Evolutionary conservation across 495 filamentous ascomycete species (phyloP).

Genomic region (Podospora pseudocomata): DNA sequence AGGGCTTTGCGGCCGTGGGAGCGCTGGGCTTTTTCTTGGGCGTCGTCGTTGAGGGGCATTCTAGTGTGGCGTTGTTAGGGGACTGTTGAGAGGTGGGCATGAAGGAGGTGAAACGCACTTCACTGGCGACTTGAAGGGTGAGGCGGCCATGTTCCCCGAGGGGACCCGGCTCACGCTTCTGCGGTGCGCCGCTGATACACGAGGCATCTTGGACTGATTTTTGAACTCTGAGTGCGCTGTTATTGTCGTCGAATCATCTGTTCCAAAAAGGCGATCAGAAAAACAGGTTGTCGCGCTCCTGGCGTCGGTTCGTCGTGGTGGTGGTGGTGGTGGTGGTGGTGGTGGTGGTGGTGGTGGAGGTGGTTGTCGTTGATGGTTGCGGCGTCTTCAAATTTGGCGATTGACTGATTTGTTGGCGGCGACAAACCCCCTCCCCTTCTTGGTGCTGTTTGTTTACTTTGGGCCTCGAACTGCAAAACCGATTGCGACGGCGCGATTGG

Average conservation of each 20-base stretch:
- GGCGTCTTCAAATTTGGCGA: conserved; percentile 1
- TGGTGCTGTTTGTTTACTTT: conserved; percentile 22
- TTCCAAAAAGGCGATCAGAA: background rate
- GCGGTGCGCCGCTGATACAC: conserved; percentile 60
- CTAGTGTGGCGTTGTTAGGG: conserved; percentile 25
- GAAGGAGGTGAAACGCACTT: conserved; percentile 50
- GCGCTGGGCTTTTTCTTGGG: conserved; percentile 82
- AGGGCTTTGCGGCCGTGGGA: conserved; percentile 82
- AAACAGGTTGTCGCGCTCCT: background rate
- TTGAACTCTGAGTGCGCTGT: background rate
- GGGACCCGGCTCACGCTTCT: conserved; percentile 51
- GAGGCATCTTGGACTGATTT: conserved; percentile 58
- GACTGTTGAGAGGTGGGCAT: background rate
- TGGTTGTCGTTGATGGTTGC: background rate
- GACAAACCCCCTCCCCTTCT: background rate
- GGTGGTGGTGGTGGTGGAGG: background rate
- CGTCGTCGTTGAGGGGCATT: conserved; percentile 95
- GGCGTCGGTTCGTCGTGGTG: background rate
- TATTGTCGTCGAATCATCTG: background rate
- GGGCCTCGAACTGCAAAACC: conserved; percentile 1
- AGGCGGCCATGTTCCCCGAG: conserved; percentile 39
- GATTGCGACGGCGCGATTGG: conserved; percentile 4
- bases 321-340: background rate
- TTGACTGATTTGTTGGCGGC: background rate
- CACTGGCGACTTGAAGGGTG: conserved; percentile 63